These are phyloP conservation scores for Candida orba DNA, from an alignment of 805 yeast species.

Conservation along the genomic window DNA sequence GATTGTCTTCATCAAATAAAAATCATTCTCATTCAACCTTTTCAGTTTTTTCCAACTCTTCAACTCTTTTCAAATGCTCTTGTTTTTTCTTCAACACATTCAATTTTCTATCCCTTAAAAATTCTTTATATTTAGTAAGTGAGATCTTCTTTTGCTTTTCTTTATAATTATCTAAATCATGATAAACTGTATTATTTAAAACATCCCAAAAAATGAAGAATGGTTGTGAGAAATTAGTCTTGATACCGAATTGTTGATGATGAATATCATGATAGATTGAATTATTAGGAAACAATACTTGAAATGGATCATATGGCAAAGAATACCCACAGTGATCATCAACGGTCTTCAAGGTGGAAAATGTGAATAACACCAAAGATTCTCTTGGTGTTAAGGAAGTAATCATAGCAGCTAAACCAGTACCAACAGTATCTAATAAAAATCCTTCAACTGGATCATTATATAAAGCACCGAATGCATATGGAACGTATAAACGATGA, in stretches of 20 bases:
- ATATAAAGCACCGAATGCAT: constrained; percentile 93
- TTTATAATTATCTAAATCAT: constrained; percentile 56
- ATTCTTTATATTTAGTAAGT: constrained; percentile 56
- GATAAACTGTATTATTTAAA: constrained; percentile 62
- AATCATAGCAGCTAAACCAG: constrained; percentile 70
- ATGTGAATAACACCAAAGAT: constrained; percentile 62
- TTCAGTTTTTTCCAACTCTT: neutral
- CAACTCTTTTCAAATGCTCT: constrained; percentile 6
- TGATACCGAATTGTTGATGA: constrained; percentile 93
- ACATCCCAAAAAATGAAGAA: constrained; percentile 93
- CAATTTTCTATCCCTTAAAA: constrained; percentile 34
- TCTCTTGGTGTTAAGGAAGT: constrained; percentile 72
- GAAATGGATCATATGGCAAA: constrained; percentile 87
- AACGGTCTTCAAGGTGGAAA: constrained; percentile 92
- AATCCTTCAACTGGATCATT: constrained; percentile 95
- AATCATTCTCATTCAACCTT: no score
- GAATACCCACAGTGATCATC: constrained; percentile 99
- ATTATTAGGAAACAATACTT: constrained; percentile 86
- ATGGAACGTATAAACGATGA: constrained; percentile 90
- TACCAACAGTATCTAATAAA: constrained; percentile 83
- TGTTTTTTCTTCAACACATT: constrained; percentile 24
- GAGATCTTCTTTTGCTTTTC: constrained; percentile 61
- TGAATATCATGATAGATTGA: constrained; percentile 96
- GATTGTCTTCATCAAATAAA: no score
- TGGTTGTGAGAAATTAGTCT: constrained; percentile 91